A percentile compares a stretch with the other conserved stretches of the same genome.
Evolutionary conservation across 805 yeast species (phyloP).

Genomic region (Hanseniaspora hatyaiensis): DNA sequence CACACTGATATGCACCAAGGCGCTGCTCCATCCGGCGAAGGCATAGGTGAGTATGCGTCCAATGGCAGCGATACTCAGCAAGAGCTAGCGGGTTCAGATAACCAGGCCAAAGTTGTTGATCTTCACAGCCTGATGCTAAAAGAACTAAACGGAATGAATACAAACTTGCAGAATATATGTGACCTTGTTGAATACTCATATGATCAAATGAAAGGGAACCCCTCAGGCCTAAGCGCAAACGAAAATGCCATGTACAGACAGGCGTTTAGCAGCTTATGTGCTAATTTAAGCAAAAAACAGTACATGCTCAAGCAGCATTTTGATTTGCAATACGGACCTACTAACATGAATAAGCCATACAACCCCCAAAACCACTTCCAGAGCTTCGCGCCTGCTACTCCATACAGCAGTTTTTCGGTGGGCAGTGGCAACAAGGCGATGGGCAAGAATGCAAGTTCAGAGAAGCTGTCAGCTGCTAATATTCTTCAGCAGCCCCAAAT

Average conservation of each 20-base stretch:
- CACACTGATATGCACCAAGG: too few species aligned
- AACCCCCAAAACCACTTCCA: neutral
- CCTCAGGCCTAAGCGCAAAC: neutral
- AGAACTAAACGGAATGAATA: conserved; percentile 6
- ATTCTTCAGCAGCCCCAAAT: too few species aligned
- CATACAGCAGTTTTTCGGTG: conserved; percentile 3
- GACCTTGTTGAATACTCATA: conserved; percentile 4
- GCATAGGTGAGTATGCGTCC: too few species aligned
- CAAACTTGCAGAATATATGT: conserved; percentile 7
- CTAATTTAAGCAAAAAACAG: neutral
- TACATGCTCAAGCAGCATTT: neutral
- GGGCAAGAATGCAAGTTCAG: neutral
- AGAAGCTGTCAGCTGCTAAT: neutral
- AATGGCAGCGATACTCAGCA: too few species aligned
- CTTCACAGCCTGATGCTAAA: conserved; percentile 1
- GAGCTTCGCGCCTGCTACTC: conserved; percentile 4
- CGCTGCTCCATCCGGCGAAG: too few species aligned
- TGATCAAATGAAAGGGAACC: neutral
- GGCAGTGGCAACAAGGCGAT: too few species aligned
- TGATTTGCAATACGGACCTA: conserved; percentile 1
- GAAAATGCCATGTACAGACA: conserved; percentile 6
- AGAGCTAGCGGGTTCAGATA: too few species aligned
- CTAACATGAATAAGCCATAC: neutral
- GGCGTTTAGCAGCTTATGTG: neutral
- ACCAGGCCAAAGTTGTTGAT: neutral